Evolutionary conservation across 768 basidiomycete species (phyloP).

Genomic region (Tricholoma terreum): DNA sequence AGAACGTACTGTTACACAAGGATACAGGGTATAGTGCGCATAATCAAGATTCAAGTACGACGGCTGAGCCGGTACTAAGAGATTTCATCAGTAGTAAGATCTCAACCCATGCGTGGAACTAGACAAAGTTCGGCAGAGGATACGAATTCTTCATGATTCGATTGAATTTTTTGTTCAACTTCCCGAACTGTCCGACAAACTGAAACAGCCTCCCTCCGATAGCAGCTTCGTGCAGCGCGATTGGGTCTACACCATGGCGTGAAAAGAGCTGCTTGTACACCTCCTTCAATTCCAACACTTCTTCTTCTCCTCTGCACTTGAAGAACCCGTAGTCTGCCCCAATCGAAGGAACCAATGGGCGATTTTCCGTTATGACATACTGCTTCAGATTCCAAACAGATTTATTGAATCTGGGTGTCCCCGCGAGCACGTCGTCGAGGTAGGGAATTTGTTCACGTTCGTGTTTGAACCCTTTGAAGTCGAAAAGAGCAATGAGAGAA

Average conservation of each 20-base stretch:
- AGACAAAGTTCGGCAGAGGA: too few species aligned
- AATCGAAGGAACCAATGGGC: slow-evolving; percentile 10
- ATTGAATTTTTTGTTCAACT: slow-evolving; percentile 22
- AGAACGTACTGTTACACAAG: too few species aligned
- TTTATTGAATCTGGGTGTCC: slow-evolving; percentile 11
- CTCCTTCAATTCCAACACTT: slow-evolving; percentile 24
- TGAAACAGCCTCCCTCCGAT: slow-evolving; percentile 28
- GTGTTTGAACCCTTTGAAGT: slow-evolving; percentile 14
- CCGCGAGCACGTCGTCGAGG: slow-evolving; percentile 24
- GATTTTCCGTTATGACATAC: slow-evolving; percentile 13
- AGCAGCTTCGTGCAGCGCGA: slow-evolving; percentile 34
- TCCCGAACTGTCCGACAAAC: slow-evolving; percentile 19
- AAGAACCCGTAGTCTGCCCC: slow-evolving; percentile 34
- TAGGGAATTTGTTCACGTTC: slow-evolving; percentile 5
- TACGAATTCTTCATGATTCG: slow-evolving; percentile 32
- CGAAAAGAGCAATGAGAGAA: slow-evolving; percentile 24
- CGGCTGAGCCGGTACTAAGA: too few species aligned
- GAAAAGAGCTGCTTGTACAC: slow-evolving; percentile 33
- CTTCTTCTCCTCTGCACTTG: slow-evolving; percentile 27
- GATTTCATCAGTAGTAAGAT: too few species aligned
- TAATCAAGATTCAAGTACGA: too few species aligned
- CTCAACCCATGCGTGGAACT: too few species aligned
- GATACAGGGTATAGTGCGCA: too few species aligned
- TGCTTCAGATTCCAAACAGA: slow-evolving; percentile 40
- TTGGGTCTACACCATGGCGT: slow-evolving; percentile 20